Conservation (phyloP, 805 yeast species). For the Kluyveromyces wickerhamii region DNA sequence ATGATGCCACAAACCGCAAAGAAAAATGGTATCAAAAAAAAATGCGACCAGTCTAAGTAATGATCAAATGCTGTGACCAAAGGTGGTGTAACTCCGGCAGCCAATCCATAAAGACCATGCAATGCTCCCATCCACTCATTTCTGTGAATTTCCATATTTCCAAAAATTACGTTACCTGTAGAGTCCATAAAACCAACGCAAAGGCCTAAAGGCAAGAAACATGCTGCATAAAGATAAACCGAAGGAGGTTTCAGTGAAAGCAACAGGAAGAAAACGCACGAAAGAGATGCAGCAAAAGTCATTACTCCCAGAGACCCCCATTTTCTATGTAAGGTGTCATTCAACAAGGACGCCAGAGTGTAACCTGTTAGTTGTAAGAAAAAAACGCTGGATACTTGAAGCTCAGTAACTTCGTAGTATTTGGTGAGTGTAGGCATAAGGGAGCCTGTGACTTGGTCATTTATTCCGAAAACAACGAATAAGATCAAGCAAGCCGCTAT, state of each 20-base stretch:
- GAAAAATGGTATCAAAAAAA: slow-evolving; percentile 29
- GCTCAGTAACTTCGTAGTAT: slow-evolving; percentile 21
- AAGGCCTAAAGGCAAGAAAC: slow-evolving; percentile 28
- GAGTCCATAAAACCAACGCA: slow-evolving; percentile 30
- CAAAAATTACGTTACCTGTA: slow-evolving; percentile 27
- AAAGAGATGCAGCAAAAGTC: slow-evolving; percentile 14
- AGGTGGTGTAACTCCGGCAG: slow-evolving; percentile 65
- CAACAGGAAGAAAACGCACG: slow-evolving; percentile 15
- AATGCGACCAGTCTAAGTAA: slow-evolving; percentile 24
- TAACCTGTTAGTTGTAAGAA: slow-evolving; percentile 27
- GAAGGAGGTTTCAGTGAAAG: slow-evolving; percentile 20
- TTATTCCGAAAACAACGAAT: slow-evolving; percentile 28
- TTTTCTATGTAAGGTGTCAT: slow-evolving; percentile 21
- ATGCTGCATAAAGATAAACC: slow-evolving; percentile 17
- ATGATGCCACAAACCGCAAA: slow-evolving; percentile 29
- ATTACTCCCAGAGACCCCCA: slow-evolving; percentile 28
- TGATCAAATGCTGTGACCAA: slow-evolving; percentile 40
- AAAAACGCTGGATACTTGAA: slow-evolving; percentile 25
- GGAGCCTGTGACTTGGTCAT: slow-evolving; percentile 30
- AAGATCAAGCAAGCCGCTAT: slow-evolving; percentile 22
- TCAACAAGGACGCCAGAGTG: slow-evolving; percentile 23
- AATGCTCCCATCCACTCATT: slow-evolving; percentile 51
- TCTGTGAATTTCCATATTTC: slow-evolving; percentile 35
- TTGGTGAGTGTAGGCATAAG: slow-evolving; percentile 26
- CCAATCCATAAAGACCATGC: slow-evolving; percentile 67